Percentiles rank a stretch among this genome's conserved stretches.
These are phyloP conservation scores for Scheffersomyces lignosus DNA, from an alignment of 805 yeast genomes.

Conservation along the genomic window DNA sequence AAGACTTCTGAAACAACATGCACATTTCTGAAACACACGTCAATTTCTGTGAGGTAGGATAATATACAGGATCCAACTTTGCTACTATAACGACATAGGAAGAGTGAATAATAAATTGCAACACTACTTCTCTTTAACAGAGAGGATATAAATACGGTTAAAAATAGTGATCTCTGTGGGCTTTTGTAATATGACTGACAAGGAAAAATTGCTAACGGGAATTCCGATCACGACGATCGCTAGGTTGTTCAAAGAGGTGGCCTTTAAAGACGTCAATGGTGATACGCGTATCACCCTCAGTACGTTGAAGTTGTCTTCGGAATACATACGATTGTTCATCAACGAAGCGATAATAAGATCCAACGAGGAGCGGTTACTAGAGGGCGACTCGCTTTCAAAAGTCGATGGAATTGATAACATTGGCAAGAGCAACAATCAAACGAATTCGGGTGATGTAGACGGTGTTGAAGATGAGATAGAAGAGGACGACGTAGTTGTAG, in stretches of 20 bases:
- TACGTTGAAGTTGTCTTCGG: constrained; percentile 50
- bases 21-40: no score
- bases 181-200: no score
- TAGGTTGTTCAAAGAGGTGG: constrained; percentile 49
- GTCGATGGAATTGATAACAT: constrained; percentile 38
- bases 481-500: constrained; percentile 15
- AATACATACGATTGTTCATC: constrained; percentile 56
- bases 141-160: no score
- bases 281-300: constrained; percentile 49
- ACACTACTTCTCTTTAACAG: no score
- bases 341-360: constrained; percentile 60
- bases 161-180: no score
- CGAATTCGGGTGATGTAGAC: constrained; percentile 12
- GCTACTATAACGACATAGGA: no score
- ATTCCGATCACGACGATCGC: constrained; percentile 40
- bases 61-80: no score
- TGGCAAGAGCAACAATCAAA: constrained; percentile 6
- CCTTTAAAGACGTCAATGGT: constrained; percentile 47
- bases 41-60: no score
- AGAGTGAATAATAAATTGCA: no score
- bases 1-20: no score
- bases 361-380: constrained; percentile 48
- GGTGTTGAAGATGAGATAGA: constrained; percentile 10
- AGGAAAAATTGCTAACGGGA: neutral
- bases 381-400: constrained; percentile 21